Evolutionary conservation across 139 green algal genomes (phyloP), one percentile per base, ranked within the genome.

Genomic region (Chlorella sp.): DNA sequence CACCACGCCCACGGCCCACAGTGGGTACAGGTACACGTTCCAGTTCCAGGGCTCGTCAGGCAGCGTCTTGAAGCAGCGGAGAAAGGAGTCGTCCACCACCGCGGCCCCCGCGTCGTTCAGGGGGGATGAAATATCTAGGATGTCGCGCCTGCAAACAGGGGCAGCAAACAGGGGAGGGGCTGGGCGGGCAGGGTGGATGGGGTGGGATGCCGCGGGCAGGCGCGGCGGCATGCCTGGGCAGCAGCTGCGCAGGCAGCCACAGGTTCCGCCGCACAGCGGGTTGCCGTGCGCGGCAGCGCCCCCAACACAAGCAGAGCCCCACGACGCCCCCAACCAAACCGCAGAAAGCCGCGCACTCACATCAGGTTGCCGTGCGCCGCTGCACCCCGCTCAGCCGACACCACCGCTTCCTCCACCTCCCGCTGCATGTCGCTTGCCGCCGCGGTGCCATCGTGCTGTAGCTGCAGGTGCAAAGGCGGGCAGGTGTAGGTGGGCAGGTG

Each of bases 1-100:
- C 9, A 94, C n/a, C 16, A 96, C 88, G 34, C 96, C 94, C 14
- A 93, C 32, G 46, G 68, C 85, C 96, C 96, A 99, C 20, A 96
- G 51, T 4, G 96, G 96, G 79, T 96, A 95, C 16, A 99, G 92
- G 90, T 99, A 99, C 34, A 96, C 89, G 87, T 99, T 99, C 94
- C 95, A 99, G 88, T 99, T 99, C 97, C 97, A 99, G 30, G 94
- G 92, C 51, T 98, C 96, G 24, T 94, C 88, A 28, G 41, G 34
- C 26, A 77, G 72, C 26, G 41, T 56, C 41, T 91, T 96, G 89
- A 99, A 99, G 91, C 96, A 99, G 80, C 92, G 90, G 48, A 95
- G 92, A 91, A 99, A 99, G 9, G 94, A 98, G 84, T 99, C 97
- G 83, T 99, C 97, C 30, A 98, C 92, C 62, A 98, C 92, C 7